Evolutionary conservation across 306 rosid genomes (phyloP), one percentile per base, ranked within the genome.

Genomic region (Prunus davidiana): DNA sequence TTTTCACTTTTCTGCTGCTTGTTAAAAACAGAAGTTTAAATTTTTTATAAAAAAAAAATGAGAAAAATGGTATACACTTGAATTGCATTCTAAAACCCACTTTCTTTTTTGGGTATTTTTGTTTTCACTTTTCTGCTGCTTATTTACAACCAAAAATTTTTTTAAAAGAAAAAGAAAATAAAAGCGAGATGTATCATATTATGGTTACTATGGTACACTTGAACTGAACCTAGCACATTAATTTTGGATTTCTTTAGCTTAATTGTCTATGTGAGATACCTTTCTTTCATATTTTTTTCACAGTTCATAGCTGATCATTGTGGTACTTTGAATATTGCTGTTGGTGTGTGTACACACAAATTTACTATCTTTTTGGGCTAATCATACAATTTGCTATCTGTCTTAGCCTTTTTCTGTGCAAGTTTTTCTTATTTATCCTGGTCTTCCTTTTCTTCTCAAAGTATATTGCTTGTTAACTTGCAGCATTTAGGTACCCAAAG

Each of bases 401-500:
- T 57, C 38, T 50, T 47, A 18, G 20, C 20, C 2, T 62, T 43
- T 43, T 11, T 63, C 22, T 58, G 43, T 24, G n/a, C 52, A 54
- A 47, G 10, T 68, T 61, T 58, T 19, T 18, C n/a, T 20, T 16
- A 30, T 6, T 46, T 28, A 15, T 14, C 2, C 14, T 57, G 50
- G 24, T 77, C 20, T 24, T 62, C 4, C 25, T 6, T 25, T 50
- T 38, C 3, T 62, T 49, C 14, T 49, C 27, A 28, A 55, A 56
- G 45, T 52, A 25, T 6, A 10, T 1, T 71, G 1, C 69, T 32
- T 12, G 68, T 75, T 19, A 12, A 71, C 1, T 61, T 30, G 75
- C 80, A 91, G 97, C 98, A 78, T 95, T 95, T 69, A 89, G 97
- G 96, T 92, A 95, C 78, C 84, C 61, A 70, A 95, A 92, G 83